Base-by-base conservation (phyloP, 2,329 filamentous ascomycete species). In the Calonectria honghensis region DNA sequence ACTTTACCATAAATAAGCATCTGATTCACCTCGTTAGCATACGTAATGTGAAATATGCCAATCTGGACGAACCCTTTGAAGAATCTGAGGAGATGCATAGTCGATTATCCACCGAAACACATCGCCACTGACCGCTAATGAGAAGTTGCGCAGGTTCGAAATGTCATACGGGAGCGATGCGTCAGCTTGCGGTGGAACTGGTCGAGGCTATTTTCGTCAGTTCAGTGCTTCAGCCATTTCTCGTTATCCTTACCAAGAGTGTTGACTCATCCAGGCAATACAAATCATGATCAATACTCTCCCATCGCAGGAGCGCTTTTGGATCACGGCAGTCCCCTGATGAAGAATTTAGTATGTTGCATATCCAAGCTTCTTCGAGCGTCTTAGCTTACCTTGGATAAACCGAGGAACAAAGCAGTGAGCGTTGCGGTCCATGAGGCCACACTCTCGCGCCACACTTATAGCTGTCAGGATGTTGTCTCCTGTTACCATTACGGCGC, bases 391-490 rank as follows among this genome's bases (percentile, higher is more conserved):
- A 91, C 93, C 95, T 84, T 96, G 92, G 1, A 92, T 84, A 81
- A 99, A 98, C 80, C 94, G 94, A 20, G 97, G 96, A 7, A 98
- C 93, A 83, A 98, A 99, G 85, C 97, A 98, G 79, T 97, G 95
- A 0, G 95, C 94, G 35, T 92, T 93, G 76, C 90, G 92, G 80
- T 96, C 92, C 78, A 98, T 93, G 71, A 99, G 88, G 52, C 93
- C 91, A 84, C 96, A 98, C 82, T 98, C 96, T 80, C 96, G 91
- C 4, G 96, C 96, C 70, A 99, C 97, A 80, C 96, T 98, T 82
- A 99, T 96, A 29, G 97, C 97, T 13, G 97, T 99, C 70, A 98
- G 87, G 76, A 98, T 98, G 79, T 99, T 99, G 87, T 99, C 97
- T 37, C 97, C 97, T 0, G 97, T 99, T 76, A 97, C 97, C 97